Percentiles rank a stretch among this genome's conserved stretches.
Conservation (phyloP, 192 early-diverging fungal species). For the Rhizophlyctis rosea region DNA sequence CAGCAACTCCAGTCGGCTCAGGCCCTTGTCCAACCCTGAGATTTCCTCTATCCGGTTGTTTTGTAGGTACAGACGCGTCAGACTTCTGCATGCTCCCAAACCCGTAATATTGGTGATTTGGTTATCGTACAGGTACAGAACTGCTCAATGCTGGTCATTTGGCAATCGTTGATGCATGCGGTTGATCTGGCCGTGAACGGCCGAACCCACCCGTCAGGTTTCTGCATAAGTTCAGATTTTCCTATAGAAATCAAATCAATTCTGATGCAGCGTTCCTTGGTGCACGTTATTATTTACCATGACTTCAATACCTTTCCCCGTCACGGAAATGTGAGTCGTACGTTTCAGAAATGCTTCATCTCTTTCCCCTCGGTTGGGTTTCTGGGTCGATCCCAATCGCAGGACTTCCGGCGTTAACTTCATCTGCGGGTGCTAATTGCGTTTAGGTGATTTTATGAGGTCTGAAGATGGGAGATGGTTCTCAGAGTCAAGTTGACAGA, state of each 20-base stretch:
- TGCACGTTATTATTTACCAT: constrained; percentile 38
- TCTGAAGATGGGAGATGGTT: no score
- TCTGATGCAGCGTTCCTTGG: not conserved
- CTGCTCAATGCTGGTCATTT: constrained; percentile 9
- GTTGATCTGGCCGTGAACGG: not conserved
- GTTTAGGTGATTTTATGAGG: no score
- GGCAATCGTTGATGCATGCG: constrained; percentile 1
- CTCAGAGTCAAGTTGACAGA: no score
- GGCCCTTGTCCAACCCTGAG: constrained; percentile 34
- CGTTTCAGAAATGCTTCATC: constrained; percentile 40
- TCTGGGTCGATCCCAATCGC: constrained; percentile 40
- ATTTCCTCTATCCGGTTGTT: constrained; percentile 50
- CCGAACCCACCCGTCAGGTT: constrained; percentile 31
- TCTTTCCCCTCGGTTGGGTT: constrained; percentile 28
- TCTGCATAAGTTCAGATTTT: constrained; percentile 37
- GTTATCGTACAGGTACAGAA: constrained; percentile 56
- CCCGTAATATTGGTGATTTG: constrained; percentile 40
- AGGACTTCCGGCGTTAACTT: constrained; percentile 38
- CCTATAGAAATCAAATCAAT: not conserved
- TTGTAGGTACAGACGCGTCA: constrained; percentile 47
- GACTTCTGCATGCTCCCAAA: constrained; percentile 28
- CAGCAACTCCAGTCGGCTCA: constrained; percentile 35
- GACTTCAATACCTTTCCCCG: constrained; percentile 34
- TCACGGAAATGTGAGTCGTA: constrained; percentile 44
- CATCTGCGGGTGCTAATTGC: no score